Evolutionary conservation across 176 grass and related monocot species (phyloP).

Genomic region (Bolboschoenus planiculmis): DNA sequence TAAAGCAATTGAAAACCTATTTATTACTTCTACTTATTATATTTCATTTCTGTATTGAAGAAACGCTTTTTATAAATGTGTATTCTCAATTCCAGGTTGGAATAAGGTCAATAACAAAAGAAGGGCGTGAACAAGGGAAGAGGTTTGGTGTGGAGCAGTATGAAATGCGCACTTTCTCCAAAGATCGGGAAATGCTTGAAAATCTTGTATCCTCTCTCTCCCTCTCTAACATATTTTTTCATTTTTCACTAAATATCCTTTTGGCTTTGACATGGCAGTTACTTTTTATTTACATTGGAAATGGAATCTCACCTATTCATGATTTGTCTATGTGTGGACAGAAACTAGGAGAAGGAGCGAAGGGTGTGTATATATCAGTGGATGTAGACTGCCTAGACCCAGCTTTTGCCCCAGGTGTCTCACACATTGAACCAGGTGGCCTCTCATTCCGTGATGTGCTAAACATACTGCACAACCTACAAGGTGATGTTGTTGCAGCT

Average conservation of each 20-base stretch:
- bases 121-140: constrained; percentile 94
- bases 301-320: not conserved
- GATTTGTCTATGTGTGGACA: constrained; percentile 20
- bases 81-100: constrained; percentile 51
- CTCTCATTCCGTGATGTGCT: constrained; percentile 88
- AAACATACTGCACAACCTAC: constrained; percentile 90
- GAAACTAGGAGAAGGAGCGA: constrained; percentile 97
- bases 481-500: constrained; percentile 69
- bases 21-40: not conserved
- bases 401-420: constrained; percentile 87
- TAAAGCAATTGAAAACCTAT: not conserved
- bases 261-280: not conserved
- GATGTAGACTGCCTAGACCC: constrained; percentile 95
- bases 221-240: constrained; percentile 4
- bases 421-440: constrained; percentile 93
- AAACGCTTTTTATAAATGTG: not conserved
- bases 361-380: constrained; percentile 83
- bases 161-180: constrained; percentile 92
- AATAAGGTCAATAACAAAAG: constrained; percentile 82
- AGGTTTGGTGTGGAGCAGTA: constrained; percentile 92
- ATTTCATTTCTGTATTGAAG: not conserved
- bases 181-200: constrained; percentile 65
- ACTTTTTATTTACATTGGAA: not conserved
- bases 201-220: constrained; percentile 47
- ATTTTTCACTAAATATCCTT: not conserved